Percentiles rank a stretch among this genome's conserved stretches.
Conservation (phyloP, 345 rosid genomes). For the Schrenkiella parvula region DNA sequence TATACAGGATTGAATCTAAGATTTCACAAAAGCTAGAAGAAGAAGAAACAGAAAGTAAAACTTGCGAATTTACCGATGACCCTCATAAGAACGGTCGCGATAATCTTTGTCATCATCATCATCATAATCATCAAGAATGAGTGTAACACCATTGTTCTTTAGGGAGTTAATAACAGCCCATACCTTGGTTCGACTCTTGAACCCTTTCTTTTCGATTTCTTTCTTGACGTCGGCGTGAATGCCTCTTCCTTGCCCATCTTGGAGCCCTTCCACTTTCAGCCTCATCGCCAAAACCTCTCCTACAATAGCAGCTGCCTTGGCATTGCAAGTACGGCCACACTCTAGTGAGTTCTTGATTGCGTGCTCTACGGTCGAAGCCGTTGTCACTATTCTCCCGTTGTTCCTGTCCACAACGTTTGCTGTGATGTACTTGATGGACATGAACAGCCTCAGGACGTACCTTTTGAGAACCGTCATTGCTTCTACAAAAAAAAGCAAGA, state of each 20-base stretch:
- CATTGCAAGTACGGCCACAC: constrained; percentile 76
- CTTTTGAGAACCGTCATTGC: constrained; percentile 66
- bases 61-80: background rate
- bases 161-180: constrained; percentile 64
- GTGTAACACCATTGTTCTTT: constrained; percentile 67
- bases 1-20: background rate
- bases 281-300: constrained; percentile 87
- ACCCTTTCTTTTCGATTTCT: constrained; percentile 83
- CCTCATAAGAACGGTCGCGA: constrained; percentile 18
- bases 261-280: constrained; percentile 74
- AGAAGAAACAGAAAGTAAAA: background rate
- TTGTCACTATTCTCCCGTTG: constrained; percentile 63
- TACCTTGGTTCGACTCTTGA: constrained; percentile 51
- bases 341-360: constrained; percentile 66
- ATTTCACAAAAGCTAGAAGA: background rate
- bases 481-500: background rate
- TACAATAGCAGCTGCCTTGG: constrained; percentile 68
- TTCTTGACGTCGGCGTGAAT: constrained; percentile 61
- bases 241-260: constrained; percentile 75
- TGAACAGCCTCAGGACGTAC: constrained; percentile 58
- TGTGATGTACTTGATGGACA: constrained; percentile 72
- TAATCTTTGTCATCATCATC: constrained; percentile 17
- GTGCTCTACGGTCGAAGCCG: constrained; percentile 78
- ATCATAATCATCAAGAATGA: constrained; percentile 54
- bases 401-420: constrained; percentile 82